Evolutionary conservation across 1,284 basidiomycete genomes (phyloP), one percentile per base, ranked within the genome.

Genomic region (Thecaphora frezii): DNA sequence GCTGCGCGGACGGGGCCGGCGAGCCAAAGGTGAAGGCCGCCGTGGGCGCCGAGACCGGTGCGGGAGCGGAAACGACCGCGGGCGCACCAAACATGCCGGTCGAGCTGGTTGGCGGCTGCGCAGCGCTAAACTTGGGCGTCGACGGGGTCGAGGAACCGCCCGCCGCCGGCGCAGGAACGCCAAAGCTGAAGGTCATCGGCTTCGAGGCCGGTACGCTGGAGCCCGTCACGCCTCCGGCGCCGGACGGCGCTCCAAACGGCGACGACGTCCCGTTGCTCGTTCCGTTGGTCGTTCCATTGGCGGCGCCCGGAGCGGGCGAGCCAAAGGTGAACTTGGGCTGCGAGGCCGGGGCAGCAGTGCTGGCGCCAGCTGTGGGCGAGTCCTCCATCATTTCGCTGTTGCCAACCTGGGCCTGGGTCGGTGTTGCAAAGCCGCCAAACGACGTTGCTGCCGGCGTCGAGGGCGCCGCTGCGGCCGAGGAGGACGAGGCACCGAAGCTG

Each of bases 371-470:
- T 10, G 45, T 46, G 4, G 65, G 60, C 25, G 65, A 55, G 44
- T 67, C 65, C 21, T 67, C 65, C 65, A 67, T 67, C 65, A 67
- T 67, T 44, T 67, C 58, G 2, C 58, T 48, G 33, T 41, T 24
- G 3, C 19, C 21, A 19, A 41, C 9, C 50, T 52, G 0, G 24
- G 22, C 8, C 14, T 42, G 16, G 36, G 24, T 14, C 10, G 43
- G n/a, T 19, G 43, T 41, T 5, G 19, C 39, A 14, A 41, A 41
- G 3, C 22, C 40, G 36, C 21, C 37, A 18, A 44, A 14, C n/a
- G 42, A 8, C 21, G 40, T 22, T 8, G 58, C 26, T 24, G 46
- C 19, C 24, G 43, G n/a, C 24, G 24, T 19, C 3, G 43, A 3
- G 5, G 43, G 7, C 8, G 43, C 9, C 7, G 43, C 24, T 10